Conservation (phyloP, 2,329 filamentous ascomycete species). For the Cladobotryum protrusum region DNA sequence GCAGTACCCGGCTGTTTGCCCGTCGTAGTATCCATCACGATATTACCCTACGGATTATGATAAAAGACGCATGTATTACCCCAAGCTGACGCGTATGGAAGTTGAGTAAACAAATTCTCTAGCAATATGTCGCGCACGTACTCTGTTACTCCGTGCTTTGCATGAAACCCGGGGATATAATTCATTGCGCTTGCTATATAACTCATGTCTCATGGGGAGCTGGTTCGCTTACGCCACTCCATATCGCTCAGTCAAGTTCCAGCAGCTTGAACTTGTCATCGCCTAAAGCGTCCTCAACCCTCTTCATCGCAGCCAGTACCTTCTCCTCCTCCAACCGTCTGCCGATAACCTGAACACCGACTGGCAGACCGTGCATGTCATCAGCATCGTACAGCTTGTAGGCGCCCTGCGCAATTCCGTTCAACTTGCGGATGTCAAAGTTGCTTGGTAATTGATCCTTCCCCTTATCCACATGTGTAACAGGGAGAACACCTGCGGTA, state of each 20-base stretch:
- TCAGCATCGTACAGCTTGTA: slow-evolving; percentile 79
- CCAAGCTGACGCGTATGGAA: no score
- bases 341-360: slow-evolving; percentile 79
- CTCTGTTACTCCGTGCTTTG: no score
- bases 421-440: slow-evolving; percentile 59
- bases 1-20: no score
- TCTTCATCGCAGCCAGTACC: slow-evolving; percentile 73
- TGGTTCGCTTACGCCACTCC: no score
- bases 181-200: no score
- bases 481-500: slow-evolving; percentile 71
- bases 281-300: slow-evolving; percentile 67
- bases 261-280: slow-evolving; percentile 47
- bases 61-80: no score
- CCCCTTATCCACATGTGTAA: slow-evolving; percentile 71
- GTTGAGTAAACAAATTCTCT: no score
- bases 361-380: slow-evolving; percentile 81
- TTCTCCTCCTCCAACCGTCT: slow-evolving; percentile 80
- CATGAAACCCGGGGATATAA: no score
- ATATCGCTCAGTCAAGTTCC: slow-evolving; percentile 36
- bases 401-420: slow-evolving; percentile 73
- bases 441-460: slow-evolving; percentile 58
- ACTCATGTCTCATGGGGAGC: no score
- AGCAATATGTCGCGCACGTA: no score
- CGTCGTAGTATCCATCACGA: no score
- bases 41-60: no score